A percentile compares a stretch with the other conserved stretches of the same genome.
These are phyloP conservation scores for Hyphopichia homilentoma DNA, from an alignment of 805 yeast species.

Conservation along the genomic window DNA sequence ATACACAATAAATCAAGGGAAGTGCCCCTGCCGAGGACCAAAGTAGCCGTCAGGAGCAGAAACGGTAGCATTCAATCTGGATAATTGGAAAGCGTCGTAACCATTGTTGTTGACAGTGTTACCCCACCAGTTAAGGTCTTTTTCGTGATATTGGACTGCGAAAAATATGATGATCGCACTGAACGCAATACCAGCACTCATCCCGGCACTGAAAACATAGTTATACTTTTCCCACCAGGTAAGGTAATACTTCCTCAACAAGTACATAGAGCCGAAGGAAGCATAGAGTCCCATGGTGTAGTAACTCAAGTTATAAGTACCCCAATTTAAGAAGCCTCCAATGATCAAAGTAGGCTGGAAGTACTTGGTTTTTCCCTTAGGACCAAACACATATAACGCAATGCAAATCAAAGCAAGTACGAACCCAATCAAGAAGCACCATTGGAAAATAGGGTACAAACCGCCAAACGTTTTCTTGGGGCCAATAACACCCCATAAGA, in stretches of 20 bases:
- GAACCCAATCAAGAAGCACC: conserved; percentile 32
- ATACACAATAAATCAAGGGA: neutral
- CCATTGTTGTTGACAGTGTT: conserved; percentile 14
- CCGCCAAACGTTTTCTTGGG: conserved; percentile 31
- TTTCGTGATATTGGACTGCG: conserved; percentile 32
- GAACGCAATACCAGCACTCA: conserved; percentile 33
- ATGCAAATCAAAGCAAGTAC: conserved; percentile 19
- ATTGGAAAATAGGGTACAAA: conserved; percentile 31
- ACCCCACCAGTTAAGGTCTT: conserved; percentile 30
- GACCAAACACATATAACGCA: conserved; percentile 11
- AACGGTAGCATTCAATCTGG: conserved; percentile 8
- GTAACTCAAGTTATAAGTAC: conserved; percentile 32
- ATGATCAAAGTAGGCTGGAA: conserved; percentile 34
- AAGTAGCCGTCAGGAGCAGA: conserved; percentile 32
- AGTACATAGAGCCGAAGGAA: conserved; percentile 23
- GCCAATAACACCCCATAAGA: conserved; percentile 67
- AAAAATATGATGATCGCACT: conserved; percentile 33
- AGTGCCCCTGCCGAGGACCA: conserved; percentile 23
- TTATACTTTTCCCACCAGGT: conserved; percentile 37
- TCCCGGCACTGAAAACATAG: conserved; percentile 26
- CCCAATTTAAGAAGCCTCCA: conserved; percentile 27
- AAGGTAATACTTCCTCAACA: conserved; percentile 21
- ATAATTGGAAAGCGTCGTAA: neutral
- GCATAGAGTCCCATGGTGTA: conserved; percentile 26
- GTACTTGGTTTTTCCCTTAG: conserved; percentile 16